phyloP scores from a whole-genome alignment of 441 rosid species.

The Flueggea neowawraea region DNA sequence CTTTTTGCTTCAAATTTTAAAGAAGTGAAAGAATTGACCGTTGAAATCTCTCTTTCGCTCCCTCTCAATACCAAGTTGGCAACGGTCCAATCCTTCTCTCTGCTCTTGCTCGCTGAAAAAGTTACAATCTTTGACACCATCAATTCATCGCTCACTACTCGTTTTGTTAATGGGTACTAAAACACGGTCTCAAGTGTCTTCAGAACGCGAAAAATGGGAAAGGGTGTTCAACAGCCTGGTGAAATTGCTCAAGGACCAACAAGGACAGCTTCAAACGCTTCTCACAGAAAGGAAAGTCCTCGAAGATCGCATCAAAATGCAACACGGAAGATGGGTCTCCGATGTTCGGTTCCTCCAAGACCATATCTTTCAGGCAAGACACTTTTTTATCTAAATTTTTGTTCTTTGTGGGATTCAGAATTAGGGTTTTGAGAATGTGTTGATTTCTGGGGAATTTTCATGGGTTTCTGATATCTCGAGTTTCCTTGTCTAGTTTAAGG shows the following conservation, averaged over 20 bases:
- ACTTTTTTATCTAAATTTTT: conserved; percentile 1
- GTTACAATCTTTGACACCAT: too few species aligned
- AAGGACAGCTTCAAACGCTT: conserved; percentile 57
- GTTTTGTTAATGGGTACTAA: conserved; percentile 25
- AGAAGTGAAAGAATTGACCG: conserved; percentile 14
- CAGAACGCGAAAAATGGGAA: conserved; percentile 60
- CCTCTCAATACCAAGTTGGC: conserved; percentile 13
- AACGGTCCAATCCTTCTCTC: conserved; percentile 27
- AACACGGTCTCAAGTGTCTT: conserved; percentile 21
- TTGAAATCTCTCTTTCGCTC: conserved; percentile 9
- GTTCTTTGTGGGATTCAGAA: conserved; percentile 9
- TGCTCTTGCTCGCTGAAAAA: conserved; percentile 2
- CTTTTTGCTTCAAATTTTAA: neutral
- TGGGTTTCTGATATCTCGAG: neutral
- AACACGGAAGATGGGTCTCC: conserved; percentile 40
- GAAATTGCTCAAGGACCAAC: conserved; percentile 48
- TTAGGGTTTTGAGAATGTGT: conserved; percentile 34
- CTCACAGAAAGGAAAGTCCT: conserved; percentile 55
- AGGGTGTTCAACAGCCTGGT: conserved; percentile 48
- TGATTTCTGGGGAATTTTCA: conserved; percentile 9
- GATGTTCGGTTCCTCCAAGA: conserved; percentile 45
- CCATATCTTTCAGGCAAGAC: conserved; percentile 47
- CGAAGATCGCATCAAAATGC: conserved; percentile 49
- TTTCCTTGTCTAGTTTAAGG: conserved; percentile 35
- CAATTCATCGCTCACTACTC: too few species aligned